phyloP scores from a whole-genome alignment of 345 rosid species.

The Citrus hindsii region DNA sequence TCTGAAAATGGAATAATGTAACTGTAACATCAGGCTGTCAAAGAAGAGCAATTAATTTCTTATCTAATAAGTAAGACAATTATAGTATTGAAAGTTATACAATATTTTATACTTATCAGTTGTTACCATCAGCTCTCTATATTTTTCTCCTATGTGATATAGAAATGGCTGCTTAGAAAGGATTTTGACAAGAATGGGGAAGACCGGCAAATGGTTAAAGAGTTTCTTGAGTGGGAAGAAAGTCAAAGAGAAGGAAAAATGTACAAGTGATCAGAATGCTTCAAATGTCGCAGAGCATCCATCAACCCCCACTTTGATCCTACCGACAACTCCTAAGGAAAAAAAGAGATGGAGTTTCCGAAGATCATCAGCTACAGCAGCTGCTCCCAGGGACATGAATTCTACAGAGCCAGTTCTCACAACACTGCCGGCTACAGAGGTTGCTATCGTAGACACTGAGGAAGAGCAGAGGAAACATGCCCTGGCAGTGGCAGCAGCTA shows the following conservation, averaged over 20 bases:
- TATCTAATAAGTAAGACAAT: conserved; percentile 6
- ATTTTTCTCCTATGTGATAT: conserved; percentile 22
- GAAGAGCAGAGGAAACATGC: conserved; percentile 46
- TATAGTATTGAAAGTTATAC: conserved; percentile 12
- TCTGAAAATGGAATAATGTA: conserved; percentile 7
- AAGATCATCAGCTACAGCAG: conserved; percentile 63
- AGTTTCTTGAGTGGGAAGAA: conserved; percentile 71
- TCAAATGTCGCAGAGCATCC: conserved; percentile 30
- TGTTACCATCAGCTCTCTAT: conserved; percentile 14
- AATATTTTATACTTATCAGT: conserved; percentile 7
- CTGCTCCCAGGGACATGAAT: conserved; percentile 29
- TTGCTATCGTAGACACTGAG: conserved; percentile 19
- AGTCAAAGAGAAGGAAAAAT: conserved; percentile 38
- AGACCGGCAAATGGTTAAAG: conserved; percentile 79
- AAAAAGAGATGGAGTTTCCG: conserved; percentile 89
- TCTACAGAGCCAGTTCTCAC: conserved; percentile 23
- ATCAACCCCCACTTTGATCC: conserved; percentile 35
- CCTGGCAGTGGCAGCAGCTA: conserved; percentile 41
- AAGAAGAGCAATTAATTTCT: conserved; percentile 11
- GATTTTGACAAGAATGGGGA: conserved; percentile 55
- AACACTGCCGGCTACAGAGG: conserved; percentile 14
- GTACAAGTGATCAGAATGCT: conserved; percentile 18
- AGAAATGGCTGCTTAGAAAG: conserved; percentile 18
- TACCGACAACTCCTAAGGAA: conserved; percentile 67
- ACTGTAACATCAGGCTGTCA: conserved; percentile 34